phyloP scores from a whole-genome alignment of 139 green algal species.

The Ulvella scutata region DNA sequence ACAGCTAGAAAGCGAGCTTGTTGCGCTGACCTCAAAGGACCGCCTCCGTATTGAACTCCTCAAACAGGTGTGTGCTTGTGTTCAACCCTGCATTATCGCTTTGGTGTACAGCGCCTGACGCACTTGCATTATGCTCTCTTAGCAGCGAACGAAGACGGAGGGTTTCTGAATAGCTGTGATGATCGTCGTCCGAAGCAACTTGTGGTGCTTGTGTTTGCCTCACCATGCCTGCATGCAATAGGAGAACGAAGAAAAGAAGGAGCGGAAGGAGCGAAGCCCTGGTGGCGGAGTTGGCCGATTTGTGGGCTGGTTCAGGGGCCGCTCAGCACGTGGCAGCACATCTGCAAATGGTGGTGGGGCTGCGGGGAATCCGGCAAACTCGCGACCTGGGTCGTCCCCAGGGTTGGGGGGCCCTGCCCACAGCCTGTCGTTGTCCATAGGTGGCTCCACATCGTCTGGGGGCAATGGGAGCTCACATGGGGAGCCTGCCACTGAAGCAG shows the following conservation, averaged over 20 bases:
- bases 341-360: background rate
- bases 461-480: background rate
- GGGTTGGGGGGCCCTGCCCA: background rate
- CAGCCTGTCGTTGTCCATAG: background rate
- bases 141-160: too few species aligned
- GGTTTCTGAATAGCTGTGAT: too few species aligned
- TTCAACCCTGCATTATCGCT: too few species aligned
- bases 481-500: constrained; percentile 7
- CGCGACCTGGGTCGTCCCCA: background rate
- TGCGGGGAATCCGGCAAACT: background rate
- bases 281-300: background rate
- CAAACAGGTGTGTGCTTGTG: too few species aligned
- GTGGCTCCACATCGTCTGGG: background rate
- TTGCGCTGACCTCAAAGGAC: background rate
- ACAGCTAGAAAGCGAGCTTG: background rate
- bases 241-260: background rate
- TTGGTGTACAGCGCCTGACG: too few species aligned
- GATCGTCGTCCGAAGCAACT: too few species aligned
- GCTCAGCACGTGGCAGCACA: background rate
- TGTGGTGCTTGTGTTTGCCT: too few species aligned
- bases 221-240: too few species aligned
- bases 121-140: too few species aligned
- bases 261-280: background rate
- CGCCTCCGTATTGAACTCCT: background rate
- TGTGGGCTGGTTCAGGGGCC: background rate